Percentiles rank a stretch among this genome's conserved stretches.
Evolutionary conservation across 345 rosid species (phyloP).

Genomic region (Lepidium didymum): DNA sequence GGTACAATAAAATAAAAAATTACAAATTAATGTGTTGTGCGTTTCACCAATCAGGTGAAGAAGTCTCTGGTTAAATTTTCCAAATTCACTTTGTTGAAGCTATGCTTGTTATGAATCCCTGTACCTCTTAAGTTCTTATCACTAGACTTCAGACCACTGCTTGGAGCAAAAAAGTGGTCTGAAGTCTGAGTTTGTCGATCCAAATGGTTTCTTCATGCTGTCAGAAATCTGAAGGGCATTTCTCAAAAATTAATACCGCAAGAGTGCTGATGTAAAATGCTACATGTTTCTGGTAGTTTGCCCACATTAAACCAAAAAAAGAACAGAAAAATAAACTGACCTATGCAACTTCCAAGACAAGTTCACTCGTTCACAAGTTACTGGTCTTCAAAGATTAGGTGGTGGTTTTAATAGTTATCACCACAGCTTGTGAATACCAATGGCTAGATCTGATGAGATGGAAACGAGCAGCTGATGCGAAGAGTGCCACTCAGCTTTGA

Average conservation of each 20-base stretch:
- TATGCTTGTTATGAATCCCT: neutral
- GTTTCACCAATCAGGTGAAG: neutral
- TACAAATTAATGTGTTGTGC: no score
- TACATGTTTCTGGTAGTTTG: neutral
- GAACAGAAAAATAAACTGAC: neutral
- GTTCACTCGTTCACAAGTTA: neutral
- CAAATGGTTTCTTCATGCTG: neutral
- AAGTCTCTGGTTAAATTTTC: neutral
- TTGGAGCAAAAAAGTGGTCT: neutral
- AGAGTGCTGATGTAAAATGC: neutral
- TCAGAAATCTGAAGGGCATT: neutral
- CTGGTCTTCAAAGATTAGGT: neutral
- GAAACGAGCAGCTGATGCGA: constrained; percentile 25
- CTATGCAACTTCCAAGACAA: neutral
- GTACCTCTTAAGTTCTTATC: neutral
- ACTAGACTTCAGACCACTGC: neutral
- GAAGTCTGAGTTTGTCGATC: neutral
- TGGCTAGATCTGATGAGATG: constrained; percentile 28
- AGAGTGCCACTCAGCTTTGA: constrained; percentile 34
- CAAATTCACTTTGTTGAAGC: neutral
- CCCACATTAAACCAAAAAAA: neutral
- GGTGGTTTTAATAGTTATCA: neutral
- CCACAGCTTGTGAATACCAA: constrained; percentile 30
- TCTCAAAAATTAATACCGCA: neutral
- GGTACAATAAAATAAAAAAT: no score